Evolutionary conservation across 148 eudicot genomes (phyloP).

Genomic region (Nyssa sinensis): DNA sequence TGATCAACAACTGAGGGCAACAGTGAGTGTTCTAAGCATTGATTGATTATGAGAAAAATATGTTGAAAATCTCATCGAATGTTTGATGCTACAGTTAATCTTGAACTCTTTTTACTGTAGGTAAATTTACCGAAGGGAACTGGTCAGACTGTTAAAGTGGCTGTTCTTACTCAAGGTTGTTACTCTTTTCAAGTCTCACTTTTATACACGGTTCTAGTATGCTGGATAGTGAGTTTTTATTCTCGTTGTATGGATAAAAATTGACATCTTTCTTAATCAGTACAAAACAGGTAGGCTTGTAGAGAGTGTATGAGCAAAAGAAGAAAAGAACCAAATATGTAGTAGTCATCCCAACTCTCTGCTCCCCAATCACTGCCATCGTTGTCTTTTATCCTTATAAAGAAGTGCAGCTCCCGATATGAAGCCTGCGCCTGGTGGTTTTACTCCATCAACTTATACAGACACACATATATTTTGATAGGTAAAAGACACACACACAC

Average conservation of each 20-base stretch:
- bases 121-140: slow-evolving; percentile 95
- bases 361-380: no score
- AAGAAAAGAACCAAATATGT: no score
- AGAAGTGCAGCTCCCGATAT: no score
- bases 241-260: background rate
- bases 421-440: no score
- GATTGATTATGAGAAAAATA: background rate
- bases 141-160: slow-evolving; percentile 80
- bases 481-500: no score
- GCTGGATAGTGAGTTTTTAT: background rate
- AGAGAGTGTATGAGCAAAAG: no score
- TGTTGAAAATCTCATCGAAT: no score
- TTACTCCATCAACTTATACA: no score
- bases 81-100: background rate
- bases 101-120: slow-evolving; percentile 32
- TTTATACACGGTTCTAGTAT: background rate
- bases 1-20: slow-evolving; percentile 95
- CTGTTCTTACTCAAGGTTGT: slow-evolving; percentile 95
- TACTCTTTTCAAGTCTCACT: background rate
- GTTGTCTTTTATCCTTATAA: no score
- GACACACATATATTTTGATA: no score
- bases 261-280: background rate
- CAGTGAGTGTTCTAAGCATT: slow-evolving; percentile 55
- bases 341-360: no score
- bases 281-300: background rate